These are phyloP conservation scores for Nothophaeocryptopus gaeumannii DNA, from an alignment of 2,329 filamentous ascomycete genomes.

Conservation along the genomic window DNA sequence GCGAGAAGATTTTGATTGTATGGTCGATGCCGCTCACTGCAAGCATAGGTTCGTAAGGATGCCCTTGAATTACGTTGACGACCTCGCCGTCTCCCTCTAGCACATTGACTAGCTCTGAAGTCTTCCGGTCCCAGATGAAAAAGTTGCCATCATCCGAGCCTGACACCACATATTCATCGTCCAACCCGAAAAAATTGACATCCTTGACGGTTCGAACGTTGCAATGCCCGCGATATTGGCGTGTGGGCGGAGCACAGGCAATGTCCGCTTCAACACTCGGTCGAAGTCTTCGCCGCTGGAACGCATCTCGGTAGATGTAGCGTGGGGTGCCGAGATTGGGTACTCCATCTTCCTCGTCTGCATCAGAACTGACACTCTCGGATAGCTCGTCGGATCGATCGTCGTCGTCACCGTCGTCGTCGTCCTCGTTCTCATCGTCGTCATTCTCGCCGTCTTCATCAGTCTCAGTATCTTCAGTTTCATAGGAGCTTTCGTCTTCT, in stretches of 20 bases:
- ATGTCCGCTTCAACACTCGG: slow-evolving; percentile 54
- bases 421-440: slow-evolving; percentile 67
- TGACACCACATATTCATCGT: slow-evolving; percentile 67
- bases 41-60: slow-evolving; percentile 65
- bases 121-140: slow-evolving; percentile 68
- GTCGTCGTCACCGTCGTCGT: slow-evolving; percentile 25
- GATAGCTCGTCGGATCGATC: slow-evolving; percentile 22
- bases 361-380: slow-evolving; percentile 30
- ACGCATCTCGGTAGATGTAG: slow-evolving; percentile 49
- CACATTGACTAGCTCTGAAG: slow-evolving; percentile 60
- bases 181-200: slow-evolving; percentile 64
- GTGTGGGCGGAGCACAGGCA: slow-evolving; percentile 56
- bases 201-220: slow-evolving; percentile 68
- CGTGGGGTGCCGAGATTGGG: slow-evolving; percentile 32
- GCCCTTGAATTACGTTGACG: slow-evolving; percentile 67
- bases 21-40: slow-evolving; percentile 66
- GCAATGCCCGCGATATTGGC: slow-evolving; percentile 62
- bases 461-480: slow-evolving; percentile 27
- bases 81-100: slow-evolving; percentile 65
- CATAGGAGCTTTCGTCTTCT: slow-evolving; percentile 21
- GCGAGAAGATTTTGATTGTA: slow-evolving; percentile 66
- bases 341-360: slow-evolving; percentile 38
- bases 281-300: slow-evolving; percentile 47
- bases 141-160: slow-evolving; percentile 65
- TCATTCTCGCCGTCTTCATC: slow-evolving; percentile 40